A percentile compares a stretch with the other conserved stretches of the same genome.
These are phyloP conservation scores for Pythium scleroteichum DNA, from an alignment of 352 stramenopile species.

Conservation along the genomic window DNA sequence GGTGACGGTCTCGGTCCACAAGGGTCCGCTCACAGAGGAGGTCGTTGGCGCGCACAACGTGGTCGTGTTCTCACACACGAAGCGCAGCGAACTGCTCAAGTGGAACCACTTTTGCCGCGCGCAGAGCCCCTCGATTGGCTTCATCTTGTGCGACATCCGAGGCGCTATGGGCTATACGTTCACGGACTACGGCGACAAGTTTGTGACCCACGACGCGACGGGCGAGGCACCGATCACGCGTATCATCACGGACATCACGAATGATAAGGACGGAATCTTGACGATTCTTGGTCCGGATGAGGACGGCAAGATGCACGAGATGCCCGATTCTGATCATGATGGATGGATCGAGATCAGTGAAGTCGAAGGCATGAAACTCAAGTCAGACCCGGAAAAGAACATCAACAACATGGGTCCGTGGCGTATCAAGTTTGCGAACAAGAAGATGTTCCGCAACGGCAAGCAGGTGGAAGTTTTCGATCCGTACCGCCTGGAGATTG, in stretches of 20 bases:
- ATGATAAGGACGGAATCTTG: constrained; percentile 74
- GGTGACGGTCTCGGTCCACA: constrained; percentile 78
- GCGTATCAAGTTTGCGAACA: constrained; percentile 81
- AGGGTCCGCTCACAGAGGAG: constrained; percentile 60
- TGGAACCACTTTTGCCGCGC: constrained; percentile 90
- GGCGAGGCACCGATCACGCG: constrained; percentile 82
- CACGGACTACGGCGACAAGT: constrained; percentile 80
- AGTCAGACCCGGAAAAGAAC: constrained; percentile 57
- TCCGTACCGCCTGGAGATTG: constrained; percentile 79
- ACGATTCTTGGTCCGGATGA: constrained; percentile 79
- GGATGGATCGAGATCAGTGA: constrained; percentile 87
- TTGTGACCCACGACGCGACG: constrained; percentile 77
- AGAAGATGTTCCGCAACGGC: constrained; percentile 85
- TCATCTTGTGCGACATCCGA: constrained; percentile 80
- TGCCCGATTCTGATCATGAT: constrained; percentile 84
- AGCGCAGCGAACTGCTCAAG: constrained; percentile 71
- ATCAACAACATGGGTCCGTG: constrained; percentile 78
- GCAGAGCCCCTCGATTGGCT: constrained; percentile 75
- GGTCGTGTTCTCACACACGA: constrained; percentile 87
- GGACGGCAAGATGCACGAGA: constrained; percentile 88
- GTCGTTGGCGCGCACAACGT: constrained; percentile 78
- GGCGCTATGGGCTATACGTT: constrained; percentile 79
- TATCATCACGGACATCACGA: constrained; percentile 88
- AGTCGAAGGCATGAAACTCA: constrained; percentile 73
- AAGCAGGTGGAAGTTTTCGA: constrained; percentile 88